Conservation (phyloP, 345 rosid genomes). For the Syzygium jambos region DNA sequence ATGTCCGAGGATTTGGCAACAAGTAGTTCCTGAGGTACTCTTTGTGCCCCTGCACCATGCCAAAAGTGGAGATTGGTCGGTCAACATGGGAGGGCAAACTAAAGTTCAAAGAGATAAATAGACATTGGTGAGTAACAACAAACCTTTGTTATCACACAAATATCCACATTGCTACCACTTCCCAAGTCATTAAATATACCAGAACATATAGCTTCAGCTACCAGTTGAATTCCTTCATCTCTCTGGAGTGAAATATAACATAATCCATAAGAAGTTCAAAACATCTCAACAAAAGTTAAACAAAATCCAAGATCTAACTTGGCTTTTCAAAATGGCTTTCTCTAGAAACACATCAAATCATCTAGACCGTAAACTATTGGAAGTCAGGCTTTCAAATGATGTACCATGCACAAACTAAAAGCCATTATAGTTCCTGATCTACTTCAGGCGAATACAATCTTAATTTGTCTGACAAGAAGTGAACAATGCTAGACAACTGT, state of each 20-base stretch:
- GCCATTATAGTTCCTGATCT: not conserved
- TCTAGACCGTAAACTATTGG: not conserved
- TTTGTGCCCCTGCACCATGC: slow-evolving; percentile 7
- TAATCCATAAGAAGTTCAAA: not conserved
- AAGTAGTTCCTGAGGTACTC: slow-evolving; percentile 19
- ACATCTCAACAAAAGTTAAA: not conserved
- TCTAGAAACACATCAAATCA: not conserved
- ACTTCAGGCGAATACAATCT: not conserved
- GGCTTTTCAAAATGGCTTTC: not conserved
- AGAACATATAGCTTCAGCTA: slow-evolving; percentile 14
- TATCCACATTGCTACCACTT: slow-evolving; percentile 17
- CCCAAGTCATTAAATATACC: slow-evolving; percentile 63
- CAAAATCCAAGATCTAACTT: not conserved
- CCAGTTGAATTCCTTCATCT: slow-evolving; percentile 16
- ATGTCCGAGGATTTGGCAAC: slow-evolving; percentile 15
- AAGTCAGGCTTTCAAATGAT: not conserved
- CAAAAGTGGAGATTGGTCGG: not conserved
- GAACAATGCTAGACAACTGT: not conserved
- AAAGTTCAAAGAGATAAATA: not conserved
- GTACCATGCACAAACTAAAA: not conserved
- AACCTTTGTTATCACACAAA: slow-evolving; percentile 18
- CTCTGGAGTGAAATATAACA: slow-evolving; percentile 1
- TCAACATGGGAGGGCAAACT: not conserved
- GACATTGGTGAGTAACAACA: not conserved
- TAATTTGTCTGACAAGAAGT: not conserved